These are phyloP conservation scores for Arxiozyma slooffiae DNA, from an alignment of 1,139 yeast genomes.

Conservation along the genomic window DNA sequence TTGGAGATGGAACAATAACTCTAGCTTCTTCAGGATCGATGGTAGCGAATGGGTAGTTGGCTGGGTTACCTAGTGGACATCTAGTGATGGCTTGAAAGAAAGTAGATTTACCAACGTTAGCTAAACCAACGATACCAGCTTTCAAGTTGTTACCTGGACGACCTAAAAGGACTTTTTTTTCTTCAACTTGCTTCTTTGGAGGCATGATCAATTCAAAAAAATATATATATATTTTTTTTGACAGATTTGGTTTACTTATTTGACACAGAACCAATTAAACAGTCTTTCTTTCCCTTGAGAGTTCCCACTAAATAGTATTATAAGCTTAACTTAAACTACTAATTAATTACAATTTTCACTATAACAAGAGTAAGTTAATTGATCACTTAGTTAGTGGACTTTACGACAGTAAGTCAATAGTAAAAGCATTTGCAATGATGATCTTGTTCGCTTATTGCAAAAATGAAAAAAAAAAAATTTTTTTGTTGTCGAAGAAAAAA, in stretches of 20 bases:
- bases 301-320: too few relatives aligned
- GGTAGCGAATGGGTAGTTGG: conserved; percentile 96
- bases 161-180: conserved; percentile 83
- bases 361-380: too few relatives aligned
- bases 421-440: not conserved
- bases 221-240: not conserved
- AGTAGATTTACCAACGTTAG: conserved; percentile 93
- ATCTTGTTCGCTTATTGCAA: not conserved
- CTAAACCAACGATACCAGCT: conserved; percentile 94
- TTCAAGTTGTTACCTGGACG: conserved; percentile 97
- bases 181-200: conserved; percentile 87
- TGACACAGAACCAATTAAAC: not conserved
- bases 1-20: conserved; percentile 88
- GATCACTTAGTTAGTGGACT: not conserved
- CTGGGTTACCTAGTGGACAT: conserved; percentile 95
- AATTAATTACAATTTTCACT: not conserved
- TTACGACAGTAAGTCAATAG: not conserved
- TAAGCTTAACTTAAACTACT: not conserved
- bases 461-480: too few relatives aligned
- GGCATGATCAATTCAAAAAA: conserved; percentile 48
- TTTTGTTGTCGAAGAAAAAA: not conserved
- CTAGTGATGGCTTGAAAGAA: conserved; percentile 80
- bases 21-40: conserved; percentile 99
- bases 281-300: not conserved
- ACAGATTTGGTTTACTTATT: not conserved